Base-by-base conservation (phyloP, 2,329 filamentous ascomycete genomes). In the Colletotrichum lentis region DNA sequence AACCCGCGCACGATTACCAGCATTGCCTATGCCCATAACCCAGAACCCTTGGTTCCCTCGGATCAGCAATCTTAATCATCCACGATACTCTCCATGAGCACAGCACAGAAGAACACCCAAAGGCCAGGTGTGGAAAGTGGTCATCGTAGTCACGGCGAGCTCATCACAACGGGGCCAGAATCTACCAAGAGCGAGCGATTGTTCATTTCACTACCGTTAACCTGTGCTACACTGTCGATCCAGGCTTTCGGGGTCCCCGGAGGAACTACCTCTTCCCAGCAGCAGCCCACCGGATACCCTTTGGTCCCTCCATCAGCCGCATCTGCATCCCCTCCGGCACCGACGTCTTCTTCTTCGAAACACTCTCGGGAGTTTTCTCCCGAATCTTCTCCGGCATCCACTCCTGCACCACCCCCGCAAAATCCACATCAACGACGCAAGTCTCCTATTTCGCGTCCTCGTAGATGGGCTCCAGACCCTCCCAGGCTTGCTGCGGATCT, bases 381-480 rank as follows among this genome's bases (percentile, higher is more conserved):
- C 35, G 31, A 49, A 39, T 22, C 11, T 20, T 3, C 37, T 24
- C 31, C 31, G 8, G 8, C 31, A 39, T 22, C 11, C 27, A 2
- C 37, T 24, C 31, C 31, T 35, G 8, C 31, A 35, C 31, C 31
- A 10, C 31, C 31, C 8, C 49, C 3, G 49, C n/a, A 46, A 22
- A 35, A 35, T 39, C 16, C 43, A 37, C 4, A 18, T 8, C 44
- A 18, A 39, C 11, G 14, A 37, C 41, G 22, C 8, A 20, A n/a
- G 14, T 2, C 39, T 44, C 47, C 67, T 62, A 69, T 20, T 70
- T 37, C 35, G 14, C 69, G 31, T 81, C 76, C 41, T 81, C 75
- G 76, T 90, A 97, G 66, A 97, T 90, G 73, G 91, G 90, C 80
- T 97, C 93, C 77, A 94, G 75, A 27, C 88, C 85, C 70, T 87